Percentiles rank a stretch among this genome's conserved stretches.
Conservation (phyloP, 1,139 yeast species). For the Suhomyces chickasaworum region DNA sequence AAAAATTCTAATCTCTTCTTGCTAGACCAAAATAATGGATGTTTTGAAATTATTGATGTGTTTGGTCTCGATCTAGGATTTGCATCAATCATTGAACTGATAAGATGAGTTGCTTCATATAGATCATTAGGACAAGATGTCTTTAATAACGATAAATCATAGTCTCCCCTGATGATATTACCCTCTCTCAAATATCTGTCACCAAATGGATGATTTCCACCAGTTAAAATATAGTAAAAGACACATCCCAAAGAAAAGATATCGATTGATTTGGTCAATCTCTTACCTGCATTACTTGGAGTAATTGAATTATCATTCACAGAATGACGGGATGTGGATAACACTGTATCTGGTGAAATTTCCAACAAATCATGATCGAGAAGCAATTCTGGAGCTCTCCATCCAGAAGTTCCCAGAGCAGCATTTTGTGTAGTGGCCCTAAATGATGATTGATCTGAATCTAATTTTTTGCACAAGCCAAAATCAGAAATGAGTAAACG, state of each 20-base stretch:
- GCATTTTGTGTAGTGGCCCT: conserved; percentile 90
- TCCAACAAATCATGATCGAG: conserved; percentile 46
- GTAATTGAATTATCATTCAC: conserved; percentile 6
- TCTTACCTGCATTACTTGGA: conserved; percentile 30
- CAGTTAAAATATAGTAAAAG: conserved; percentile 79
- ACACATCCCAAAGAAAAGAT: conserved; percentile 95
- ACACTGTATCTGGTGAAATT: conserved; percentile 45
- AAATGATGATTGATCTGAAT: conserved; percentile 89
- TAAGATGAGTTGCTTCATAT: conserved; percentile 71
- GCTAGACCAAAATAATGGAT: conserved; percentile 87
- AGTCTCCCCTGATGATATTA: conserved; percentile 78
- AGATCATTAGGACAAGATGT: conserved; percentile 46
- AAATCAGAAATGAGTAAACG: conserved; percentile 89
- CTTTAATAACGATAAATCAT: conserved; percentile 49
- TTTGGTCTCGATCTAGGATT: conserved; percentile 77
- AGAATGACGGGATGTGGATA: conserved; percentile 25
- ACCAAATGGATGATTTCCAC: conserved; percentile 95
- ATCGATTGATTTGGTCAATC: conserved; percentile 89
- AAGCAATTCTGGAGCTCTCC: conserved; percentile 95
- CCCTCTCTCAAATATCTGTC: conserved; percentile 85
- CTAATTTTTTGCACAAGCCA: conserved; percentile 91
- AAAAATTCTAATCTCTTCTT: conserved; percentile 79
- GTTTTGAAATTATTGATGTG: conserved; percentile 66
- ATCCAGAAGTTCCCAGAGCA: conserved; percentile 92
- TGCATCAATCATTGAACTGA: conserved; percentile 66